Base-by-base conservation (phyloP, 345 rosid species). In the Gossypium raimondii region DNA sequence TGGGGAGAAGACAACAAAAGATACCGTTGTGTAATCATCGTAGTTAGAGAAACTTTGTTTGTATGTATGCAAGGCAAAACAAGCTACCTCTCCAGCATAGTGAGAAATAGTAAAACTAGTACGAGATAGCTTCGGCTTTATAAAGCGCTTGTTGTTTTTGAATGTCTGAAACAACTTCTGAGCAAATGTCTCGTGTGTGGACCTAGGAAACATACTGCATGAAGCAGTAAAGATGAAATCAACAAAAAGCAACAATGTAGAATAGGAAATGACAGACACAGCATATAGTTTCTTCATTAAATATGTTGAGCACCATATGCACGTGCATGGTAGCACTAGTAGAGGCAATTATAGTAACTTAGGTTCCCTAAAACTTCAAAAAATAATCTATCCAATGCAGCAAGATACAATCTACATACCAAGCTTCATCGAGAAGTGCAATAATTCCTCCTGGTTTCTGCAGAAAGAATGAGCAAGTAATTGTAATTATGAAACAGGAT, bases 381-480 rank as follows among this genome's bases (percentile, higher is more conserved):
- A 66, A 14, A 67, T 61, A 75, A 75, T 34, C 38, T 52, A 56
- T 43, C 34, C 34, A 58, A 68, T 57, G 58, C 69, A 79, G 22
- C 67, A 63, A 68, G 76, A 58, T 53, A 67, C 43, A 56, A 76
- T 76, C 73, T 70, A 77, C 87, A 55, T 89, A 95, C 98, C 98
- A 95, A 80, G 99, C 99, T 87, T 95, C 99, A 83, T 95, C 99
- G 38, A 95, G 85, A 83, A 95, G 99, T 73, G 99, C 90, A 82
- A 95, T 90, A 82, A 95, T 89, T 77, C 99, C 99, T 74, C 98
- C 99, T 73, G 99, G 99, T 87, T 91, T 95, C 99, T 95, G 90
- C 83, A 84, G 59, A 81, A 80, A 85, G 58, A 74, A 70, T 47
- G 70, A 58, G 65, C 7, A 50, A 72, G 69, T 58, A 53, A 7